phyloP scores from a whole-genome alignment of 495 filamentous ascomycete species.

The Penicillium cosmopolitanum region DNA sequence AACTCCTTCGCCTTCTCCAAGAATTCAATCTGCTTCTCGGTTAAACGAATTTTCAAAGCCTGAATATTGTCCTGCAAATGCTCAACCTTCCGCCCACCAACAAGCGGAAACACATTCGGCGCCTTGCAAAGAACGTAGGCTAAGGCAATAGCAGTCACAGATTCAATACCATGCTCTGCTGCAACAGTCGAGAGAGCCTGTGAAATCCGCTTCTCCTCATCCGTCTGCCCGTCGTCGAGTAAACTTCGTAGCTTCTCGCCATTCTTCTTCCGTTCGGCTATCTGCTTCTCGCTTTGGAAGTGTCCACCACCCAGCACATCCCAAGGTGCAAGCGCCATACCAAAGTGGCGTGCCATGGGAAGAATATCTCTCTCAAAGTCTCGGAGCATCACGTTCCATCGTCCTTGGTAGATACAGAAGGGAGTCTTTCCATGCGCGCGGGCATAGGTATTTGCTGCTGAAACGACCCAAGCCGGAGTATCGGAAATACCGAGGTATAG shows the following conservation, averaged over 20 bases:
- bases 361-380: slow-evolving; percentile 63
- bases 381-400: slow-evolving; percentile 57
- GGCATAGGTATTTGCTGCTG: slow-evolving; percentile 63
- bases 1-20: slow-evolving; percentile 55
- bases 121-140: slow-evolving; percentile 77
- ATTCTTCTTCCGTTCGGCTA: slow-evolving; percentile 34
- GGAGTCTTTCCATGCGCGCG: slow-evolving; percentile 60
- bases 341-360: slow-evolving; percentile 53
- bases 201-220: slow-evolving; percentile 46
- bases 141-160: slow-evolving; percentile 62
- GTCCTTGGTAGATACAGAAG: slow-evolving; percentile 68
- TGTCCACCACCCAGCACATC: slow-evolving; percentile 56
- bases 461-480: slow-evolving; percentile 66
- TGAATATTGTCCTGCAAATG: slow-evolving; percentile 68
- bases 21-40: slow-evolving; percentile 58
- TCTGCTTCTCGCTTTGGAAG: slow-evolving; percentile 48
- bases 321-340: slow-evolving; percentile 65
- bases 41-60: slow-evolving; percentile 57
- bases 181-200: slow-evolving; percentile 56
- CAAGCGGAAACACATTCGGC: slow-evolving; percentile 76
- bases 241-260: slow-evolving; percentile 36
- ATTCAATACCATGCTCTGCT: slow-evolving; percentile 46
- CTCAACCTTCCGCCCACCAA: slow-evolving; percentile 67
- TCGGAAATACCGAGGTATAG: slow-evolving; percentile 67
- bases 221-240: slow-evolving; percentile 28